Conservation (phyloP, 176 grass and related monocot genomes). For the Carex pumila region DNA sequence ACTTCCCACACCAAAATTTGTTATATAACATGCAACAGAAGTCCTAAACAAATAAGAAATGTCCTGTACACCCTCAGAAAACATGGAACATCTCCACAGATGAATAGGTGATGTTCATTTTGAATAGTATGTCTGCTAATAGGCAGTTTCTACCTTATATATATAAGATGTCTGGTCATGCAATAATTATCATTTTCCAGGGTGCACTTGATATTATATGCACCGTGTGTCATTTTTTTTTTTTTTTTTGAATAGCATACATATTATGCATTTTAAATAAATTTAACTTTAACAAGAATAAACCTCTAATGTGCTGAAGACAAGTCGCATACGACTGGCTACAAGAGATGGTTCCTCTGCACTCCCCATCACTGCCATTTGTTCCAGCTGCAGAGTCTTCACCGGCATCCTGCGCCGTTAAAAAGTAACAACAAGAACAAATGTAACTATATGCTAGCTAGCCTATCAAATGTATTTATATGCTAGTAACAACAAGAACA, state of each 20-base stretch:
- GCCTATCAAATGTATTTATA: too few species aligned
- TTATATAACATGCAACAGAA: not conserved
- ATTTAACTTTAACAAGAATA: not conserved
- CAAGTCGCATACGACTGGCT: slow-evolving; percentile 86
- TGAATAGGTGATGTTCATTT: not conserved
- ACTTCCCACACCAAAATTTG: not conserved
- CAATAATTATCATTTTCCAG: not conserved
- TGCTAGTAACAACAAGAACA: not conserved
- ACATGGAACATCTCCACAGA: not conserved
- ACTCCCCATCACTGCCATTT: slow-evolving; percentile 76
- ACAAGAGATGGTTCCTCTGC: slow-evolving; percentile 80
- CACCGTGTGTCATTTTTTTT: too few species aligned
- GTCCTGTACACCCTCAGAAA: not conserved
- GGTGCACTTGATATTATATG: not conserved
- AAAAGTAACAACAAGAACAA: not conserved
- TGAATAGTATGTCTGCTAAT: not conserved
- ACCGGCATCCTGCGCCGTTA: slow-evolving; percentile 62
- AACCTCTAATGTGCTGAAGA: slow-evolving; percentile 97
- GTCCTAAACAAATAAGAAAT: not conserved
- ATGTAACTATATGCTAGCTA: too few species aligned
- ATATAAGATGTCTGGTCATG: not conserved
- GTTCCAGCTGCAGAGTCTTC: slow-evolving; percentile 86
- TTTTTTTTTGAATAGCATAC: too few species aligned
- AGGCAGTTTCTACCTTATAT: not conserved
- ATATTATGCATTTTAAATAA: not conserved